Evolutionary conservation across 345 rosid species (phyloP).

Genomic region (Eucalyptus coolabah): DNA sequence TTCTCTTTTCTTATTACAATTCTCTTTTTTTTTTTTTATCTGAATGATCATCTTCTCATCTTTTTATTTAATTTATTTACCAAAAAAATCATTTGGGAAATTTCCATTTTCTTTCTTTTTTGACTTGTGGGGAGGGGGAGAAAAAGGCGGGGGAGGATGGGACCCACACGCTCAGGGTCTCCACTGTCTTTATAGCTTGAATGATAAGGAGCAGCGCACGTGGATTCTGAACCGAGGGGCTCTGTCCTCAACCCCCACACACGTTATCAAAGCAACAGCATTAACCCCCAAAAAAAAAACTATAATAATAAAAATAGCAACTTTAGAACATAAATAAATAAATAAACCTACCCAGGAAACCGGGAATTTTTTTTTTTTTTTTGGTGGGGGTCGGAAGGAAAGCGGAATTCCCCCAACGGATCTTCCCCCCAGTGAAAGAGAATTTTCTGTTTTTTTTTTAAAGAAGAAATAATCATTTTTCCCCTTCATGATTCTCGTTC

Average conservation of each 20-base stretch:
- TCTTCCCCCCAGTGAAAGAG: not conserved
- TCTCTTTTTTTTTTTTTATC: not conserved
- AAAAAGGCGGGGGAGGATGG: not conserved
- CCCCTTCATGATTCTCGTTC: not conserved
- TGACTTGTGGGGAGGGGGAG: not conserved
- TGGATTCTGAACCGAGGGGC: conserved; percentile 51
- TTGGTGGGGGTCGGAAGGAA: not conserved
- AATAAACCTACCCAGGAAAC: not conserved
- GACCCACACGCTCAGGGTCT: not conserved
- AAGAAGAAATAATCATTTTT: not conserved
- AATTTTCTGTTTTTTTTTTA: not conserved
- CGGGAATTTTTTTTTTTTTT: not conserved
- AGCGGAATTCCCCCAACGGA: not conserved
- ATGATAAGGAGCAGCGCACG: conserved; percentile 60
- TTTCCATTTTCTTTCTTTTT: not conserved
- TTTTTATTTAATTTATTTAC: not conserved
- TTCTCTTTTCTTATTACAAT: not conserved
- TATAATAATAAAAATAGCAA: not conserved
- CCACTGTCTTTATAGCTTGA: conserved; percentile 36
- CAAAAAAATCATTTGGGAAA: not conserved
- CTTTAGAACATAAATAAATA: not conserved
- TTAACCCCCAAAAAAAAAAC: not conserved
- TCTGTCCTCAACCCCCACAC: conserved; percentile 20
- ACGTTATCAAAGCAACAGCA: not conserved
- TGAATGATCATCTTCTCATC: not conserved